Evolutionary conservation across 768 basidiomycete species (phyloP), one percentile per base, ranked within the genome.

Genomic region (Russula sp.): DNA sequence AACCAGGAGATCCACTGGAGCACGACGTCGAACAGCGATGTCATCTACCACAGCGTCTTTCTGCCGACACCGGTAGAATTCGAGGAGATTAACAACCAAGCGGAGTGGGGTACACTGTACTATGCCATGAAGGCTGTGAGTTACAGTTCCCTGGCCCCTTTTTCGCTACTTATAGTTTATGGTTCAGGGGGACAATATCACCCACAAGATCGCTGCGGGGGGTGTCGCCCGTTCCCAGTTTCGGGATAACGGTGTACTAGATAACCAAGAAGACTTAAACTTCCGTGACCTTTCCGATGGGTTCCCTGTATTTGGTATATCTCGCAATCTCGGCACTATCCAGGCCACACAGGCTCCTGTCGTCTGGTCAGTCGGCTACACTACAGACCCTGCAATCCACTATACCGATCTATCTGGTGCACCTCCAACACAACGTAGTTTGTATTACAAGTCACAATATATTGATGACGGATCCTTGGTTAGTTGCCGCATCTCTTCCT

Each of bases 371-470:
- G 60, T 74, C 7, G 72, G 73, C 14, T 68, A 67, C 48, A 61
- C 69, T 1, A 63, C 69, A 7, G 67, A 74, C 42, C 72, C 72
- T 1, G 65, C 68, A 0, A 63, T 72, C 55, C 43, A 57, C 36
- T 73, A 69, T 29, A 67, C 64, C 35, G 67, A 79, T 22, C 72
- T 75, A 1, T 72, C 75, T 38, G 76, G 75, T 38, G 74, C 65
- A 2, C 72, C 70, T 25, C 73, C 70, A n/a, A 80, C 81, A 62
- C 58, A 67, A 2, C 75, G 81, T 36, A 78, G 77, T 61, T 63
- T 78, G 22, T 83, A 76, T 60, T 78, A 77, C 69, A 71, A 7
- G 71, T 69, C 47, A 68, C 77, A 63, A 77, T 82, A 54, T 20
- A 72, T 60, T 1, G 29, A 59, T 7, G 59, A 53, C 7, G 48